phyloP scores from a whole-genome alignment of 2,329 filamentous ascomycete genomes.

The Diaporthe sp. region DNA sequence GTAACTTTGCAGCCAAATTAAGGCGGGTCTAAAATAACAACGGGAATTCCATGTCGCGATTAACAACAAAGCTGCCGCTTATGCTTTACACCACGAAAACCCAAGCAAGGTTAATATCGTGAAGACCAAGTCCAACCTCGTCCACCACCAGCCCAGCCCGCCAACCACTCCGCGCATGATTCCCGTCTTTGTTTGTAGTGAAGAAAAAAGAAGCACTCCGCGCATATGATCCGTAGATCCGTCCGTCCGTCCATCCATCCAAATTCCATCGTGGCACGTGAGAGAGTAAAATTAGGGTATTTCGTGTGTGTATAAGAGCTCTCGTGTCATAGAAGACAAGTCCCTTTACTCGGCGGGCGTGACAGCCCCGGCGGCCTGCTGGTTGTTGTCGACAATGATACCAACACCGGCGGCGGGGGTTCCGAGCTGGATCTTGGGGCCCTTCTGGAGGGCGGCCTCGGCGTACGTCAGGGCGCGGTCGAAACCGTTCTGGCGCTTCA shows the following conservation, averaged over 20 bases:
- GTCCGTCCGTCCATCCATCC: not conserved
- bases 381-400: constrained; percentile 55
- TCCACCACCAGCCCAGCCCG: not conserved
- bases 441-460: constrained; percentile 54
- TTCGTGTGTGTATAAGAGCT: not conserved
- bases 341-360: constrained; percentile 1
- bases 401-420: constrained; percentile 57
- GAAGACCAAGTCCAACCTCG: constrained; percentile 4
- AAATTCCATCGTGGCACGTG: constrained; percentile 11
- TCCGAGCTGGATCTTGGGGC: constrained; percentile 56
- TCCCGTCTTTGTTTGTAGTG: constrained; percentile 15
- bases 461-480: constrained; percentile 57
- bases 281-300: constrained; percentile 24
- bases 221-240: constrained; percentile 1
- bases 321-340: not conserved
- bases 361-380: constrained; percentile 38
- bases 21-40: constrained; percentile 15
- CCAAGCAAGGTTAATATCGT: not conserved
- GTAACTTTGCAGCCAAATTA: constrained; percentile 28
- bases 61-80: constrained; percentile 30
- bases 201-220: not conserved
- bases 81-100: constrained; percentile 28
- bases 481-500: constrained; percentile 57
- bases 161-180: constrained; percentile 24
- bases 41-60: constrained; percentile 26